Evolutionary conservation across 805 yeast species (phyloP), one percentile per base, ranked within the genome.

Genomic region (Priceomyces medius): DNA sequence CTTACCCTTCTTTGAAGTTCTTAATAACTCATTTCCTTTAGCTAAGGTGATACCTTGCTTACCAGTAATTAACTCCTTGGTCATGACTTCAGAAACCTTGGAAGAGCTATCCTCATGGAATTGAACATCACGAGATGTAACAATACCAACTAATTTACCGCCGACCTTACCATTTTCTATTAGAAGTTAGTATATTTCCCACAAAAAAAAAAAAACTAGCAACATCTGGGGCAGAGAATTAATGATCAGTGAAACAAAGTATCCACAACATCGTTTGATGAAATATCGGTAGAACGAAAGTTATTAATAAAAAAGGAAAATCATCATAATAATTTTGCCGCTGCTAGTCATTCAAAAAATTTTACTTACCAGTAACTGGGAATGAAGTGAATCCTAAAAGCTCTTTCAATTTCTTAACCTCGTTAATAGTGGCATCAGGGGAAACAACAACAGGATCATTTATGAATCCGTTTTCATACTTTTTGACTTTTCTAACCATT

Each of bases 211-310:
- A 13, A 20, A 6, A 4, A 26, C 29, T 26, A 26, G 14, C 14
- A 26, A 6, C 7, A 9, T n/a, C 14, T 9, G 5, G 9, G n/a
- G n/a, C 29, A 39, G 21, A 40, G 35, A 33, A 48, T 49, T 46
- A 31, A 12, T 27, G 35, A 42, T 67, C 78, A 74, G 29, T 26
- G 29, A 26, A 8, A 26, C 29, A 65, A 55, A 51, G 63, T 83
- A 55, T 89, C 97, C 95, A 70, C 97, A 88, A 79, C 95, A 86
- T 89, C 93, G 95, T 85, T 83, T 82, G 93, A 86, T 85, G 95
- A 59, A 64, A 14, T 69, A 63, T 84, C 97, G 96, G 98, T 84
- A 91, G 99, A 91, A 91, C 98, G 99, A 91, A 91, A 91, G 98
- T 91, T 89, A 87, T 76, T 65, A 62, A 64, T 12, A 31, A 40